phyloP scores from a whole-genome alignment of 139 green algal genomes.

The Ulvella scutata region DNA sequence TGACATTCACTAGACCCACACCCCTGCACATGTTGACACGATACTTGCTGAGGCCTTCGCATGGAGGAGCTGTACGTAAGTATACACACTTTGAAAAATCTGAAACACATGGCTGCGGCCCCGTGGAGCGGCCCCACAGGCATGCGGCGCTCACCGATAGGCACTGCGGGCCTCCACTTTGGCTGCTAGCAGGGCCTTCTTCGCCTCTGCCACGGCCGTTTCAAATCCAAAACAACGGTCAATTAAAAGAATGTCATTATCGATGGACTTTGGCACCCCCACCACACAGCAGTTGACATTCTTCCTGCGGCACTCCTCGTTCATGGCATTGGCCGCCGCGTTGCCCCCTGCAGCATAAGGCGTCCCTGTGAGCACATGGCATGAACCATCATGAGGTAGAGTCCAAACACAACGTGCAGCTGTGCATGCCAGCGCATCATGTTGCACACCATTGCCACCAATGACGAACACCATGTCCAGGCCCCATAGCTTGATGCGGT shows the following conservation, averaged over 20 bases:
- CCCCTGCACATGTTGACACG: too few relatives aligned
- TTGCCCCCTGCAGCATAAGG: conserved; percentile 50
- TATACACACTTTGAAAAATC: too few relatives aligned
- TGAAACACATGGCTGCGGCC: too few relatives aligned
- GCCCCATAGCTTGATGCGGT: conserved; percentile 14
- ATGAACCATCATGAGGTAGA: too few relatives aligned
- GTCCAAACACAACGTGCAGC: too few relatives aligned
- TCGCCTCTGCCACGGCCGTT: conserved; percentile 81
- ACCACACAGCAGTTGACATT: conserved; percentile 48
- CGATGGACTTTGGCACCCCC: conserved; percentile 76
- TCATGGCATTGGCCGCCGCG: conserved; percentile 60
- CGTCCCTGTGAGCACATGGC: too few relatives aligned
- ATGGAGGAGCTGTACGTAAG: too few relatives aligned
- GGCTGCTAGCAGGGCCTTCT: conserved; percentile 63
- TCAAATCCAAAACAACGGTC: conserved; percentile 82
- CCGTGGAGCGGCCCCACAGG: too few relatives aligned
- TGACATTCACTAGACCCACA: conserved; percentile 83
- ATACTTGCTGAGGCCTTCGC: too few relatives aligned
- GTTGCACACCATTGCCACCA: conserved; percentile 42
- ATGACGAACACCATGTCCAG: conserved; percentile 83
- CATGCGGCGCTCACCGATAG: conserved; percentile 2
- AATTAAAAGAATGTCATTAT: conserved; percentile 75
- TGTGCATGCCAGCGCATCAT: neutral
- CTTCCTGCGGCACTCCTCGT: conserved; percentile 33
- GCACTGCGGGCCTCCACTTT: conserved; percentile 68